These are phyloP conservation scores for Gaeumannomyces sp. DNA, from an alignment of 2,329 filamentous ascomycete species.

Conservation along the genomic window DNA sequence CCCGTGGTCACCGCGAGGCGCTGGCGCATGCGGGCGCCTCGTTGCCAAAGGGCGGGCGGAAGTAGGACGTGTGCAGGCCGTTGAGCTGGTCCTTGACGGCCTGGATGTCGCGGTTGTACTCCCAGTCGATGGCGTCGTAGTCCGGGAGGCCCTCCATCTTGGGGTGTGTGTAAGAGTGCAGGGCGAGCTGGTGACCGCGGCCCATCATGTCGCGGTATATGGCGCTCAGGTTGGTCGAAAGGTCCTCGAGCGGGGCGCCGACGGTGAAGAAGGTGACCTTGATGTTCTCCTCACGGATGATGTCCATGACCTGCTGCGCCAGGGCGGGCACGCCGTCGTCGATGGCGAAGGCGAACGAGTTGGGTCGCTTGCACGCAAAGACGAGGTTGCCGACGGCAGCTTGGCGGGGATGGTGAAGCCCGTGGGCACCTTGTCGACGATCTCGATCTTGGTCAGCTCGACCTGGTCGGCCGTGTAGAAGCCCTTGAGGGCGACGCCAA, in stretches of 20 bases:
- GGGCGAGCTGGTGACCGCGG: conserved; percentile 60
- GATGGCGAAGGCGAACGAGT: conserved; percentile 67
- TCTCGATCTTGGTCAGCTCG: conserved; percentile 51
- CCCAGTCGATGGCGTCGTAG: conserved; percentile 52
- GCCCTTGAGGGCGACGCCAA: conserved; percentile 58
- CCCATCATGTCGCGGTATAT: conserved; percentile 58
- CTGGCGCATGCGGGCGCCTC: conserved; percentile 60
- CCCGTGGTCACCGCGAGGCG: conserved; percentile 47
- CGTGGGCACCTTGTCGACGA: conserved; percentile 48
- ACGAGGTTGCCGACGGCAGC: conserved; percentile 52
- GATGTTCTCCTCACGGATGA: conserved; percentile 54
- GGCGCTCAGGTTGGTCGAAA: conserved; percentile 52
- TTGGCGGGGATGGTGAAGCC: conserved; percentile 50
- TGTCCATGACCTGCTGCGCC: conserved; percentile 54
- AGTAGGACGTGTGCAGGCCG: conserved; percentile 41
- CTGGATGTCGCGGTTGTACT: conserved; percentile 50
- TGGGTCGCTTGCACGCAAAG: conserved; percentile 59
- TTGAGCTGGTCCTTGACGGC: conserved; percentile 36
- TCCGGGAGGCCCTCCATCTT: conserved; percentile 53
- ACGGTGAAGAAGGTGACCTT: conserved; percentile 68
- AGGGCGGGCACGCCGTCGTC: conserved; percentile 59
- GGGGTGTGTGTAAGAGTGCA: conserved; percentile 66
- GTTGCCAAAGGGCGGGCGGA: conserved; percentile 63
- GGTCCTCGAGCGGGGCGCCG: conserved; percentile 53
- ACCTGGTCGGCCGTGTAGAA: conserved; percentile 52